Conservation (phyloP, 2,329 filamentous ascomycete genomes). For the Immersiporthe knoxdaviesiana region DNA sequence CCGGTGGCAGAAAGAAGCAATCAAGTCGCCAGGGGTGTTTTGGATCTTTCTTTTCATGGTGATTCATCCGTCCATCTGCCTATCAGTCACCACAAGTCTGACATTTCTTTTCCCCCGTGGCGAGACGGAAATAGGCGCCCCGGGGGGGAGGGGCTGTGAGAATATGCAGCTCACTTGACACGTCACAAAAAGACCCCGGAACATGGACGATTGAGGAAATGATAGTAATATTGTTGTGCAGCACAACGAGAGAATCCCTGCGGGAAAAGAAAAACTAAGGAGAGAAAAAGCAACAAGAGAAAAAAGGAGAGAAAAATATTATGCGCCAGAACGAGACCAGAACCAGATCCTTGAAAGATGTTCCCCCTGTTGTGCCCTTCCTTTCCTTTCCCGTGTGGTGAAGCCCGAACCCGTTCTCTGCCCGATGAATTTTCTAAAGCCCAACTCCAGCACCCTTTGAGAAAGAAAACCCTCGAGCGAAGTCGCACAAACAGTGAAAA, state of each 20-base stretch:
- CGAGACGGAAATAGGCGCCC: background rate
- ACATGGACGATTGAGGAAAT: background rate
- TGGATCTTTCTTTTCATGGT: background rate
- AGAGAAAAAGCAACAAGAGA: background rate
- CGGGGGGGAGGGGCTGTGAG: background rate
- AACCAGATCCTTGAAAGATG: constrained; percentile 13
- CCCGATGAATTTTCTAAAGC: background rate
- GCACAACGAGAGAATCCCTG: background rate
- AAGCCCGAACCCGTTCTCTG: constrained; percentile 14
- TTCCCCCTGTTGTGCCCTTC: background rate
- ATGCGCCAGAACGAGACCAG: constrained; percentile 3
- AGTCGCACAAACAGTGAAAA: constrained; percentile 14
- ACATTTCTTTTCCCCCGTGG: background rate
- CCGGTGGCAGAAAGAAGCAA: constrained; percentile 10
- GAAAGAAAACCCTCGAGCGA: constrained; percentile 8
- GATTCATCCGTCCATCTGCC: background rate
- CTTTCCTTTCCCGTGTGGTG: constrained; percentile 22
- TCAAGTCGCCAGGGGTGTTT: no score
- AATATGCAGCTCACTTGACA: background rate
- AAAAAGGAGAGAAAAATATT: background rate
- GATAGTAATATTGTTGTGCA: background rate
- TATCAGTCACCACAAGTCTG: background rate
- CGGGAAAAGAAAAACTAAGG: background rate
- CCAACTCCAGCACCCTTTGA: constrained; percentile 16
- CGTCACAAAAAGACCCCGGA: constrained; percentile 16